phyloP scores from a whole-genome alignment of 192 early-diverging fungal genomes.

The Dissophora ornata region DNA sequence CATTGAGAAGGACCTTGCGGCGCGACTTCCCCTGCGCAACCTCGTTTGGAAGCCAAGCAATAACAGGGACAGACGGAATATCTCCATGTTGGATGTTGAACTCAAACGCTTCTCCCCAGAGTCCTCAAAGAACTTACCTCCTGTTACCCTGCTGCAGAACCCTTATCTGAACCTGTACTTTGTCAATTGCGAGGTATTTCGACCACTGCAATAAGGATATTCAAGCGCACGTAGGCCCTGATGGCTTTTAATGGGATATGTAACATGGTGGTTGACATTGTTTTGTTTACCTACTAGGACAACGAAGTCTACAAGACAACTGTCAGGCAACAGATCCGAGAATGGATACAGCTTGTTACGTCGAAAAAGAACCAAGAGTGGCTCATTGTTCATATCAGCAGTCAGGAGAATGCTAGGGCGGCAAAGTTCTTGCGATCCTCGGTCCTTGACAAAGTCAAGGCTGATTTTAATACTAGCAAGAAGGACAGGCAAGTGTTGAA shows the following conservation, averaged over 20 bases:
- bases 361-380: slow-evolving; percentile 90
- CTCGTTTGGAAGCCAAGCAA: slow-evolving; percentile 81
- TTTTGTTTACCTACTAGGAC: too few species aligned
- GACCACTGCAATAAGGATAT: too few species aligned
- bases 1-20: slow-evolving; percentile 71
- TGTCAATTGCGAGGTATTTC: slow-evolving; percentile 77
- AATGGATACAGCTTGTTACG: slow-evolving; percentile 80
- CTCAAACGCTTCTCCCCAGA: slow-evolving; percentile 62
- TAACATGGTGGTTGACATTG: too few species aligned
- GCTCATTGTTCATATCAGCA: slow-evolving; percentile 84
- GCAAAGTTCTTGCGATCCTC: slow-evolving; percentile 73
- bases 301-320: slow-evolving; percentile 77
- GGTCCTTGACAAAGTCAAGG: slow-evolving; percentile 86
- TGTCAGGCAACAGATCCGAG: slow-evolving; percentile 74
- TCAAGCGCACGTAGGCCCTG: too few species aligned
- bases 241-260: too few species aligned
- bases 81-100: slow-evolving; percentile 70
- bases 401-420: slow-evolving; percentile 58
- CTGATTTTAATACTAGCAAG: slow-evolving; percentile 81
- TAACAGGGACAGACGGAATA: slow-evolving; percentile 69
- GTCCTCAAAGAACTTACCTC: slow-evolving; percentile 53
- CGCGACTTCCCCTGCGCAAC: slow-evolving; percentile 83
- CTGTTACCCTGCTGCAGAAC: slow-evolving; percentile 60
- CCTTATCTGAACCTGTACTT: slow-evolving; percentile 85
- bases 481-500: slow-evolving; percentile 63